A percentile compares a stretch with the other conserved stretches of the same genome.
phyloP scores from a whole-genome alignment of 768 basidiomycete genomes.

The Calocera viscosa region DNA sequence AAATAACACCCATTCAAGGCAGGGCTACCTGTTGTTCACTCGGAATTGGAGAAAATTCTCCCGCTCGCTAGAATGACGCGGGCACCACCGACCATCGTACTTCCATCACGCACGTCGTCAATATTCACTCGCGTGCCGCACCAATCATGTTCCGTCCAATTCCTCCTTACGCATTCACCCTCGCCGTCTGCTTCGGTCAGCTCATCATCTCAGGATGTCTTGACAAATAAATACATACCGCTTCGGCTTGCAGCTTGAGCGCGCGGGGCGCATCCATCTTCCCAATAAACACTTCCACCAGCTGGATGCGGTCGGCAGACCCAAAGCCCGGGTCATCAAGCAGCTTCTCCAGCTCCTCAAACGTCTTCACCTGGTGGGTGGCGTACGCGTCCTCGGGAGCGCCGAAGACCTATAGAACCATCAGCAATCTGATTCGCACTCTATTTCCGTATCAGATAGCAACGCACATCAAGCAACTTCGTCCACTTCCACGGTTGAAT shows the following conservation, averaged over 20 bases:
- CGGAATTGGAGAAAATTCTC: not conserved
- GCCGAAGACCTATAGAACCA: not conserved
- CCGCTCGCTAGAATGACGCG: not conserved
- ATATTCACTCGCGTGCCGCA: not conserved
- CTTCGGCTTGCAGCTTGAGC: conserved; percentile 43
- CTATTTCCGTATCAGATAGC: conserved; percentile 24
- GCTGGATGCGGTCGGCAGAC: conserved; percentile 51
- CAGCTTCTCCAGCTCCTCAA: conserved; percentile 52
- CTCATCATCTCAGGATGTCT: not conserved
- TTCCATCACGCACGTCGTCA: not conserved
- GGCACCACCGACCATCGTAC: not conserved
- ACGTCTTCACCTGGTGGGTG: conserved; percentile 6
- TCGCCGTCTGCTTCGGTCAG: not conserved
- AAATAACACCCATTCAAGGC: not conserved
- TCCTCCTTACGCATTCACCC: conserved; percentile 1
- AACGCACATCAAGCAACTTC: conserved; percentile 21
- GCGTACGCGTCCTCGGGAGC: conserved; percentile 4
- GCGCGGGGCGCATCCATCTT: conserved; percentile 57
- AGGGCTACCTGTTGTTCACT: not conserved
- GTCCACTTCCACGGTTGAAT: conserved; percentile 55
- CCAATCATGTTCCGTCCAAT: not conserved
- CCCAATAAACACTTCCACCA: conserved; percentile 72
- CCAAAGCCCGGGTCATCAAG: conserved; percentile 53
- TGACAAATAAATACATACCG: not conserved
- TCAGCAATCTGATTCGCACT: conserved; percentile 14